These are phyloP conservation scores for Thraustotheca clavata DNA, from an alignment of 352 stramenopile genomes.

Conservation along the genomic window DNA sequence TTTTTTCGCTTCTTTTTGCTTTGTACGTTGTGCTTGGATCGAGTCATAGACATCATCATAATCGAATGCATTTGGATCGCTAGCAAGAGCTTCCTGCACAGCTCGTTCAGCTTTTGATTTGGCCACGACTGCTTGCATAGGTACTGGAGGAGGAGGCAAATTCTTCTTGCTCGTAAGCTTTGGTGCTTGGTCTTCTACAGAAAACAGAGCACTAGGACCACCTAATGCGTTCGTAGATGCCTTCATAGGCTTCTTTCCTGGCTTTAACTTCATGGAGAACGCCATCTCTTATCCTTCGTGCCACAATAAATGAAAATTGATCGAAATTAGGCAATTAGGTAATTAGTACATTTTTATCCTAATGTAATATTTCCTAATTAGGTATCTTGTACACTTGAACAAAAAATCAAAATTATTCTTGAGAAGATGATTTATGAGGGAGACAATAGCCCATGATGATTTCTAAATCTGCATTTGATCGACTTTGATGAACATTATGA, in stretches of 20 bases:
- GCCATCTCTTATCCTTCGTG: constrained; percentile 26
- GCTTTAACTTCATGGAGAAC: constrained; percentile 57
- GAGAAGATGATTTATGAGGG: too few relatives aligned
- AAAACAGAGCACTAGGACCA: constrained; percentile 23
- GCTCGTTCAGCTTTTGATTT: constrained; percentile 35
- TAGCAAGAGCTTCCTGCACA: constrained; percentile 45
- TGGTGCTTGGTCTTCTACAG: constrained; percentile 23
- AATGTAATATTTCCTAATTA: too few relatives aligned
- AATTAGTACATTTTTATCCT: too few relatives aligned
- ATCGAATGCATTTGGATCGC: constrained; percentile 84
- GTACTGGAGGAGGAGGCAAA: not conserved
- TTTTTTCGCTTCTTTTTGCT: constrained; percentile 35
- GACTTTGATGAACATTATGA: constrained; percentile 27
- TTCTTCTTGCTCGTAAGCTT: not conserved
- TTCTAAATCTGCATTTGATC: constrained; percentile 40
- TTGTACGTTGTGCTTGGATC: constrained; percentile 45
- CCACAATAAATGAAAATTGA: not conserved
- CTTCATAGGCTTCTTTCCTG: constrained; percentile 34
- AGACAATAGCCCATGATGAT: constrained; percentile 46
- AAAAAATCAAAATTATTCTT: too few relatives aligned
- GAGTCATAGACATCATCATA: constrained; percentile 88
- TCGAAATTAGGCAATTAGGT: too few relatives aligned
- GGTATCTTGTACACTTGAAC: too few relatives aligned
- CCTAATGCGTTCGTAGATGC: not conserved
- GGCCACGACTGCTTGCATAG: not conserved